phyloP scores from a whole-genome alignment of 805 yeast species.

The Spathaspora passalidarum region DNA sequence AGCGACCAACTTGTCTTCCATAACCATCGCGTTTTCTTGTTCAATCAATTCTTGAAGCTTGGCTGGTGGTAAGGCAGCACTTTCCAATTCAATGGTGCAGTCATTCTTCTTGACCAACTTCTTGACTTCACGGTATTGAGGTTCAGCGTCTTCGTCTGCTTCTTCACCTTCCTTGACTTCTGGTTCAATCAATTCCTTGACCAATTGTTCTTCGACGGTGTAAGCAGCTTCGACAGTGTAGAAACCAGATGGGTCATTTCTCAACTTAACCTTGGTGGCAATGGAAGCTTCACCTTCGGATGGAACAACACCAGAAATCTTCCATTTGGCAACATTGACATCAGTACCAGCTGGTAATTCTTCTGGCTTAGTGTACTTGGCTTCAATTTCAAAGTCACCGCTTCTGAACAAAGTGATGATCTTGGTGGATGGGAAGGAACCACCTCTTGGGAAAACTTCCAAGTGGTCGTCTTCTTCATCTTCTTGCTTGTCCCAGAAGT shows the following conservation, averaged over 20 bases:
- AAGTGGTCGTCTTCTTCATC: constrained; percentile 91
- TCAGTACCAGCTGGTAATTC: constrained; percentile 70
- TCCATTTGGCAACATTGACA: constrained; percentile 77
- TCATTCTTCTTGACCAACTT: constrained; percentile 90
- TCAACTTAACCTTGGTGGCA: constrained; percentile 87
- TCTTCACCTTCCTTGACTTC: constrained; percentile 47
- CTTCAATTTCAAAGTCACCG: constrained; percentile 71
- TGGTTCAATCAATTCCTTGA: constrained; percentile 80
- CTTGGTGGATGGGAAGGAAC: constrained; percentile 91
- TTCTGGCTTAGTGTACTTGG: constrained; percentile 74
- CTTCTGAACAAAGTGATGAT: constrained; percentile 90
- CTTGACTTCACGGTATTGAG: constrained; percentile 85
- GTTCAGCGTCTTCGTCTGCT: constrained; percentile 65
- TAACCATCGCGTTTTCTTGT: constrained; percentile 77
- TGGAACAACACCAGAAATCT: constrained; percentile 78
- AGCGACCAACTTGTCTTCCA: constrained; percentile 93
- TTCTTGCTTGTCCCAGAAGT: constrained; percentile 90
- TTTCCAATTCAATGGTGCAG: constrained; percentile 56
- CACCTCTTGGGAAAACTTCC: constrained; percentile 96
- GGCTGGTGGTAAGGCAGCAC: constrained; percentile 59
- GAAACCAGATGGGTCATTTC: constrained; percentile 96
- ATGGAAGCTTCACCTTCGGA: constrained; percentile 72
- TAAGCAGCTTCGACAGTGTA: constrained; percentile 91
- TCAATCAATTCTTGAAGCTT: constrained; percentile 65
- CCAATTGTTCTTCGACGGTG: constrained; percentile 87